These are phyloP conservation scores for Bothia castanella DNA, from an alignment of 1,284 basidiomycete genomes.

Conservation along the genomic window DNA sequence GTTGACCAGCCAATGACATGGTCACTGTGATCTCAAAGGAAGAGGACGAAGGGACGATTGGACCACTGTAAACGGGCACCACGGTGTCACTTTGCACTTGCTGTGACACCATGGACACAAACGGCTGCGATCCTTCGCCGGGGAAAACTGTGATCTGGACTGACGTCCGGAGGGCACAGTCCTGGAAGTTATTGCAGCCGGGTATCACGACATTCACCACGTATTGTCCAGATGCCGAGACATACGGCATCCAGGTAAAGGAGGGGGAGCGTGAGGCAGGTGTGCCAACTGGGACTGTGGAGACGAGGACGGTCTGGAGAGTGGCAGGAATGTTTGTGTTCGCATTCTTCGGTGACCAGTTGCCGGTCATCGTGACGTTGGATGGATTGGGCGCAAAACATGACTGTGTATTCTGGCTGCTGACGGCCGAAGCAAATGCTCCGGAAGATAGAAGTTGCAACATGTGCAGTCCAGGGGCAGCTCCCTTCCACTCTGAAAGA, in stretches of 20 bases:
- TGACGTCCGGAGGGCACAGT: conserved; percentile 77
- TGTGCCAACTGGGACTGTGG: conserved; percentile 65
- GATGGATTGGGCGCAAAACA: conserved; percentile 75
- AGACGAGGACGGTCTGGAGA: conserved; percentile 68
- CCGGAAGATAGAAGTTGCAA: conserved; percentile 90
- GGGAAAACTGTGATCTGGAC: conserved; percentile 85
- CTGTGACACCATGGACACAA: conserved; percentile 70
- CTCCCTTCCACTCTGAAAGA: conserved; percentile 73
- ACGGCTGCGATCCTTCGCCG: conserved; percentile 59
- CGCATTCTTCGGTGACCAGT: conserved; percentile 63
- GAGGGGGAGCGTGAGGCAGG: conserved; percentile 59
- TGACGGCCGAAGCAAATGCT: conserved; percentile 74
- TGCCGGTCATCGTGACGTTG: conserved; percentile 58
- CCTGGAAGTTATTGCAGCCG: conserved; percentile 77
- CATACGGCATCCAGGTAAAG: conserved; percentile 88
- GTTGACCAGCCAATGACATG: conserved; percentile 62
- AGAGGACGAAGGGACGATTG: conserved; percentile 69
- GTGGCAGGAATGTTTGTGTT: conserved; percentile 79
- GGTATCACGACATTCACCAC: conserved; percentile 83
- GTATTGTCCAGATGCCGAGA: conserved; percentile 85
- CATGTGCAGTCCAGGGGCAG: conserved; percentile 80
- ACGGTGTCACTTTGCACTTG: conserved; percentile 63
- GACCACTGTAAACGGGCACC: conserved; percentile 75
- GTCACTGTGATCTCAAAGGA: conserved; percentile 73
- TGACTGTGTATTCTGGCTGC: conserved; percentile 57